Conservation (phyloP, 139 green algal species). For the Chlamydomonas urium region DNA sequence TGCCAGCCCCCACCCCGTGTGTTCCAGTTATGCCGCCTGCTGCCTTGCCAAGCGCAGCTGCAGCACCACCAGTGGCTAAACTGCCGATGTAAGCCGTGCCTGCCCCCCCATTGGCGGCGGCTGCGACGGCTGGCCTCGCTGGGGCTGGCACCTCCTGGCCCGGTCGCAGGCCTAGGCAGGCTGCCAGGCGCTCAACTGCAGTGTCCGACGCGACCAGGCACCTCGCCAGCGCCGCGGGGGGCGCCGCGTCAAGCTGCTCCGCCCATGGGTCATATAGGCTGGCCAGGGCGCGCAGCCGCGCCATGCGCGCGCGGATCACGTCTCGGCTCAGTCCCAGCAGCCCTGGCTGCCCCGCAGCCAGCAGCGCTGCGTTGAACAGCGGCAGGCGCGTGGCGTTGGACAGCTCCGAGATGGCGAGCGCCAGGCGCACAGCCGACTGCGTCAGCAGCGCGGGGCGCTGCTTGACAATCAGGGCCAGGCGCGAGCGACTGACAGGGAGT, state of each 20-base stretch:
- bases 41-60: no score
- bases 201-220: background rate
- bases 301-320: background rate
- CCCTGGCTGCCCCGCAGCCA: background rate
- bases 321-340: conserved; percentile 3
- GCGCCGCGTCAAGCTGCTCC: background rate
- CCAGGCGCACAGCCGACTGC: background rate
- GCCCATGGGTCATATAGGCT: background rate
- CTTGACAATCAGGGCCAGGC: background rate
- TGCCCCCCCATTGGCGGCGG: background rate
- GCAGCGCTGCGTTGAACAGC: conserved; percentile 10
- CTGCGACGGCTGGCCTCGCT: background rate
- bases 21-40: no score
- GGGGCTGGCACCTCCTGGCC: background rate
- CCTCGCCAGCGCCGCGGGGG: background rate
- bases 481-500: conserved; percentile 2
- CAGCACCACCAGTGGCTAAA: no score
- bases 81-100: no score
- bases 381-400: background rate
- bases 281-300: background rate
- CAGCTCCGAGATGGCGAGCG: conserved; percentile 2
- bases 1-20: no score
- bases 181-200: conserved; percentile 3
- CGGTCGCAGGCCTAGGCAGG: background rate
- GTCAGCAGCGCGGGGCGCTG: conserved; percentile 10